Conservation (phyloP, 805 yeast genomes). For the Teunomyces lycoperdinae region DNA sequence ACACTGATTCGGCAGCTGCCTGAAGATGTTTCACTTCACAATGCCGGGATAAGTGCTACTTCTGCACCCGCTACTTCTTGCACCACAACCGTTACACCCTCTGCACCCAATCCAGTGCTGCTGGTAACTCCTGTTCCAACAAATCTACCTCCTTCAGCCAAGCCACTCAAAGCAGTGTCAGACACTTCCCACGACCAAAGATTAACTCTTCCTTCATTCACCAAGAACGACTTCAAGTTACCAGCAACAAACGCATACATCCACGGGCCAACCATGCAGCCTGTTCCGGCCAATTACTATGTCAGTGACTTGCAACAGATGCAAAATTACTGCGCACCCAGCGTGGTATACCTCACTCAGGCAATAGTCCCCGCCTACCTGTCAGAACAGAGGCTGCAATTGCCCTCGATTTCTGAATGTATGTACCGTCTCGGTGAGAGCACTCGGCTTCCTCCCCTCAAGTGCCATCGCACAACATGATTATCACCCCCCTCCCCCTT, state of each 20-base stretch:
- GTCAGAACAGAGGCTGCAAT: not conserved
- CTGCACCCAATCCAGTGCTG: no score
- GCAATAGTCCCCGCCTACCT: not conserved
- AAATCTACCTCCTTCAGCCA: no score
- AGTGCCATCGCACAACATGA: not conserved
- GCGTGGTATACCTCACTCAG: not conserved
- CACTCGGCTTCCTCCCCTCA: constrained; percentile 3
- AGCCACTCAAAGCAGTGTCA: not conserved
- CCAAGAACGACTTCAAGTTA: no score
- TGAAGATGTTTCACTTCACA: not conserved
- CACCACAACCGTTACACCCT: no score
- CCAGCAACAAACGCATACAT: not conserved
- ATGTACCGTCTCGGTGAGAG: constrained; percentile 1
- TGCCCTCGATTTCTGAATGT: not conserved
- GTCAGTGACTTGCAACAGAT: not conserved
- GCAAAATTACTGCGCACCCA: not conserved
- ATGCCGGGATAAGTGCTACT: not conserved
- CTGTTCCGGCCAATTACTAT: not conserved
- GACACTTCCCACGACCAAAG: not conserved
- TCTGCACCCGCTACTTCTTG: no score
- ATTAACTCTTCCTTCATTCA: no score
- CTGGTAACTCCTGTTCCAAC: no score
- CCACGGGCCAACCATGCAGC: not conserved
- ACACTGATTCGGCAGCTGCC: not conserved
- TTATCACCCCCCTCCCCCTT: no score